A percentile compares a stretch with the other conserved stretches of the same genome.
phyloP scores from a whole-genome alignment of 768 basidiomycete species.

The Agrocybe pediades region DNA sequence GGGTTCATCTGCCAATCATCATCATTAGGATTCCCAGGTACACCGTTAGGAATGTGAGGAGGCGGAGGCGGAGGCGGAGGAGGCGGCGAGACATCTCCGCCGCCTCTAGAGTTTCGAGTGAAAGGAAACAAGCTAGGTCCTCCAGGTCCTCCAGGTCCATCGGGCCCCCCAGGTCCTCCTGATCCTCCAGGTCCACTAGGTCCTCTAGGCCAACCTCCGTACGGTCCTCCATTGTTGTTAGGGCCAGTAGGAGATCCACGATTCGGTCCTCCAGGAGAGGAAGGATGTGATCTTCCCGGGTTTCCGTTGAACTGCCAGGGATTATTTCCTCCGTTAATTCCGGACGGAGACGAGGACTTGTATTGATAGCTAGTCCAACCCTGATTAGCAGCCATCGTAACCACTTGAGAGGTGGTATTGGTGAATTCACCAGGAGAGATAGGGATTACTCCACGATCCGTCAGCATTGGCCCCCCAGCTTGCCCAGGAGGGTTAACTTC shows the following conservation, averaged over 20 bases:
- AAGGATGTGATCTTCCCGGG: too few relatives aligned
- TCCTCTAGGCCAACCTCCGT: background rate
- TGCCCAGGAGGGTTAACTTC: background rate
- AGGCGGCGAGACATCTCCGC: too few relatives aligned
- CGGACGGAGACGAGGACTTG: background rate
- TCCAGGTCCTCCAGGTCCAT: background rate
- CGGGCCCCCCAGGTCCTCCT: background rate
- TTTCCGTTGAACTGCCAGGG: too few relatives aligned
- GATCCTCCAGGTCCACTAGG: background rate
- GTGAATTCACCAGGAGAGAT: too few relatives aligned
- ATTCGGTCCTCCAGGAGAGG: too few relatives aligned
- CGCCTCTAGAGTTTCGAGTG: background rate
- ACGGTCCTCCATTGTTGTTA: too few relatives aligned
- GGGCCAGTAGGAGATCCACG: too few relatives aligned
- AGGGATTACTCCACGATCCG: background rate
- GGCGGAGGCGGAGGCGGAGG: too few relatives aligned
- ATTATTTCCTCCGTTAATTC: too few relatives aligned
- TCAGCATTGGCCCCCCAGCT: slow-evolving; percentile 6
- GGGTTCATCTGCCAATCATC: slow-evolving; percentile 12
- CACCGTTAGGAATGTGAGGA: background rate
- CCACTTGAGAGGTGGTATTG: too few relatives aligned
- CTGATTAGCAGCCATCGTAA: background rate
- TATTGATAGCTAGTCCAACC: background rate
- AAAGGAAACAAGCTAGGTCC: background rate
- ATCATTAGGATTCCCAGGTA: background rate